Conservation (phyloP, 371 early-diverging fungal genomes). For the Rhizopus delemar region DNA sequence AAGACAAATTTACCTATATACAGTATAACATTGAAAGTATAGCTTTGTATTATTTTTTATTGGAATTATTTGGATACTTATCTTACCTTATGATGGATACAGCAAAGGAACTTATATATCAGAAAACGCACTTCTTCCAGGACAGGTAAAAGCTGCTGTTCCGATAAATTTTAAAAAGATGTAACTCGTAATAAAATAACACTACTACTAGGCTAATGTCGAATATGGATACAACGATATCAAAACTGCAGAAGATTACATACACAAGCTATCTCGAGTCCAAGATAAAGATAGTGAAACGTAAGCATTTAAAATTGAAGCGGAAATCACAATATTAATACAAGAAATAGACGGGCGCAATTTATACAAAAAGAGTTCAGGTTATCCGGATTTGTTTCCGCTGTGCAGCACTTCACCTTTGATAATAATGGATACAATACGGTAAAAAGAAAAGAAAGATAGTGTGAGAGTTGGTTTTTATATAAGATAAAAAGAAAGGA, state of each 20-base stretch:
- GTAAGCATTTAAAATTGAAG: slow-evolving; percentile 18
- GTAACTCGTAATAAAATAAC: not conserved
- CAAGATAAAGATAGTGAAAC: slow-evolving; percentile 27
- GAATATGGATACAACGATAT: slow-evolving; percentile 55
- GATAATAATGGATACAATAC: slow-evolving; percentile 19
- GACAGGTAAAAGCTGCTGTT: slow-evolving; percentile 50
- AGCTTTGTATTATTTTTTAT: slow-evolving; percentile 54
- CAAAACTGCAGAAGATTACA: slow-evolving; percentile 53
- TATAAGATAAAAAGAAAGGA: slow-evolving; percentile 38
- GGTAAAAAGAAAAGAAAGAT: slow-evolving; percentile 10
- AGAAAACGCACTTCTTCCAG: slow-evolving; percentile 85
- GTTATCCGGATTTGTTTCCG: slow-evolving; percentile 58
- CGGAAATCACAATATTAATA: not conserved
- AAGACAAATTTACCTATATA: not conserved
- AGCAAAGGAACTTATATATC: slow-evolving; percentile 67
- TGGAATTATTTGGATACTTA: slow-evolving; percentile 52
- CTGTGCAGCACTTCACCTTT: slow-evolving; percentile 55
- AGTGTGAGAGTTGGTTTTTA: not conserved
- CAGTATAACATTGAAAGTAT: not conserved
- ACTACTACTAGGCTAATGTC: slow-evolving; percentile 50
- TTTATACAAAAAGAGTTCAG: slow-evolving; percentile 56
- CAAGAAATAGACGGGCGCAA: slow-evolving; percentile 48
- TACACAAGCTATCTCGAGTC: slow-evolving; percentile 28
- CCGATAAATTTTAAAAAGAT: not conserved
- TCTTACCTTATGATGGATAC: slow-evolving; percentile 56